Base-by-base conservation (phyloP, 495 filamentous ascomycete species). In the Penicillium manginii region DNA sequence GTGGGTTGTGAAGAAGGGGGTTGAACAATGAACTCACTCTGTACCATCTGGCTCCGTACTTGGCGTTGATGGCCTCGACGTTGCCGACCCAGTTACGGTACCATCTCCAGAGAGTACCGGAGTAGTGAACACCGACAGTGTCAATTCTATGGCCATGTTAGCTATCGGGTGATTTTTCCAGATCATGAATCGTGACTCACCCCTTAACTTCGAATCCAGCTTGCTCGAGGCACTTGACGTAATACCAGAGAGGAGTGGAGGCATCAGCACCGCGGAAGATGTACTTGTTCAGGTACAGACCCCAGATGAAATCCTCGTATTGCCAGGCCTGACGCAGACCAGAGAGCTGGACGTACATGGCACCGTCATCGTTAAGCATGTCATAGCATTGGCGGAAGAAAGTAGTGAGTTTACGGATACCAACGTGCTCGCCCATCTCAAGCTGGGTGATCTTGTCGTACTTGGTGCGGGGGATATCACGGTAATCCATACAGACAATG, bases 281-380 rank as follows among this genome's bases (percentile, higher is more conserved):
- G 72, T 93, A 92, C 78, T 92, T 93, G 81, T 93, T 96, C 90
- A 96, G 89, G 78, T 91, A 96, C 54, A 93, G 73, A 57, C 91
- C 91, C 90, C 90, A 92, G 72, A 90, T 84, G 46, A 93, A 80
- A 73, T 93, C 91, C 79, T 96, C 91, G 62, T 91, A 96, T 74
- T 96, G 91, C 91, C 91, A 96, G 47, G 74, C 68, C 79, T 91
- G 89, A 63, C 91, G 81, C 39, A 96, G 74, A 67, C 91, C 91
- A 63, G 91, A 90, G 60, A 91, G 87, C 75, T 96, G 91, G 40
- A 96, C 76, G 77, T 90, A 92, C 74, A 93, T 91, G 51, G 85
- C 78, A 61, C 91, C 91, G 61, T 96, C 91, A 63, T 96, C 91
- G 48, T 93, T 85, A 18, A 96, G 83, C 91, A 96, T 93, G 66